Conservation (phyloP, 2,329 filamentous ascomycete species). For the Raffaelea ambrosiae region DNA sequence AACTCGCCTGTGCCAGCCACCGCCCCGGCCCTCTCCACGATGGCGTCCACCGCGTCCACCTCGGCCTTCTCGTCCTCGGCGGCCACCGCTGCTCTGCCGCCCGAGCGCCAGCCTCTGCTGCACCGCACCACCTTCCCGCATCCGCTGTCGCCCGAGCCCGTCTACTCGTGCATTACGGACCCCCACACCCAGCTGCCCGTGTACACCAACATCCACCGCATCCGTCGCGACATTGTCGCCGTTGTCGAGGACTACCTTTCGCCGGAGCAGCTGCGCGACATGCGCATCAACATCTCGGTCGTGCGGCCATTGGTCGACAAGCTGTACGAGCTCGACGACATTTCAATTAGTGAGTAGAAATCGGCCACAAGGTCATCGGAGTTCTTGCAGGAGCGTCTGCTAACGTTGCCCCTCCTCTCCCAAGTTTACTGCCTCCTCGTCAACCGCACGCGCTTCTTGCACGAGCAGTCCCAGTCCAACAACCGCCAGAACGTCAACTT, state of each 20-base stretch:
- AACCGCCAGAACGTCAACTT: constrained; percentile 76
- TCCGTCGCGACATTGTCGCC: constrained; percentile 54
- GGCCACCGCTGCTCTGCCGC: neutral
- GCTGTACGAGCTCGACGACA: constrained; percentile 69
- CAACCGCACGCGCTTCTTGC: constrained; percentile 70
- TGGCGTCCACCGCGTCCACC: neutral
- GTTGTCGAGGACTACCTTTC: constrained; percentile 57
- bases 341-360: constrained; percentile 58
- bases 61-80: neutral
- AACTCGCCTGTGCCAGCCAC: neutral
- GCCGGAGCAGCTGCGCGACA: constrained; percentile 68
- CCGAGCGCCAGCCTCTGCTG: constrained; percentile 12
- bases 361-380: neutral
- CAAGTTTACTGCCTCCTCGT: constrained; percentile 72
- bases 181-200: constrained; percentile 58
- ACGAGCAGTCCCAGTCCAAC: constrained; percentile 65
- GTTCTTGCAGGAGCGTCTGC: neutral
- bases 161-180: constrained; percentile 48
- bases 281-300: constrained; percentile 72
- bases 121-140: constrained; percentile 23
- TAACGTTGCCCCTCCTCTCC: neutral
- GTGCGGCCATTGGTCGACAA: constrained; percentile 78
- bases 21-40: neutral
- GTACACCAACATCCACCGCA: constrained; percentile 70
- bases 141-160: constrained; percentile 27